These are phyloP conservation scores for Sugiyamaella chiloensis DNA, from an alignment of 805 yeast species.

Conservation along the genomic window DNA sequence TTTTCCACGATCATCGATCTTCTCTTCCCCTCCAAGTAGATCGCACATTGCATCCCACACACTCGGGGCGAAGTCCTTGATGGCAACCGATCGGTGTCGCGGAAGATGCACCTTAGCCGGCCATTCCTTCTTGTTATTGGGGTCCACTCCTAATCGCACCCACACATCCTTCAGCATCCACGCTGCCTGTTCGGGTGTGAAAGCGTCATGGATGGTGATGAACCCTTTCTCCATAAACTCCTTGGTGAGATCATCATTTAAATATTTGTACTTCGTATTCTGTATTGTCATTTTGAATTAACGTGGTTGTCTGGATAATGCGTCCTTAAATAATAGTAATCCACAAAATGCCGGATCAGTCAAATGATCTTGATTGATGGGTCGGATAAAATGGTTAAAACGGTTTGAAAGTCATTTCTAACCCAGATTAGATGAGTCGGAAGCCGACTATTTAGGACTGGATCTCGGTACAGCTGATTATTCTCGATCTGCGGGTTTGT, in stretches of 20 bases:
- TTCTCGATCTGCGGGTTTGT: no score
- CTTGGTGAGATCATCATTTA: constrained; percentile 7
- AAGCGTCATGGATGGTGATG: constrained; percentile 10
- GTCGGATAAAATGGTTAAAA: constrained; percentile 4
- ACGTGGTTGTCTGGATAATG: no score
- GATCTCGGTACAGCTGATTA: no score
- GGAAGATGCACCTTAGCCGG: constrained; percentile 10
- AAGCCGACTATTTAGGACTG: no score
- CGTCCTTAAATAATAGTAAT: no score
- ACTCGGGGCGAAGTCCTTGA: constrained; percentile 13
- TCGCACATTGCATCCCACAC: constrained; percentile 16
- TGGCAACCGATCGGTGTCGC: constrained; percentile 7
- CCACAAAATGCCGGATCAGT: no score
- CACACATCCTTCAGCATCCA: constrained; percentile 16
- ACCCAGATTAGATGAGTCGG: no score
- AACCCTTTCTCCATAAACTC: constrained; percentile 13
- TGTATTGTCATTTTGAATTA: constrained; percentile 1
- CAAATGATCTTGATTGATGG: no score
- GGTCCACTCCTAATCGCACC: constrained; percentile 14
- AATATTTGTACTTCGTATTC: not conserved
- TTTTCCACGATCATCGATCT: constrained; percentile 7
- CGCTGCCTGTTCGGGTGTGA: constrained; percentile 12
- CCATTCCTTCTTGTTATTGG: constrained; percentile 10
- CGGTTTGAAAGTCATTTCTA: no score
- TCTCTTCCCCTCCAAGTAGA: constrained; percentile 16